These are phyloP conservation scores for Trametes sp. DNA, from an alignment of 1,284 basidiomycete species.

Conservation along the genomic window DNA sequence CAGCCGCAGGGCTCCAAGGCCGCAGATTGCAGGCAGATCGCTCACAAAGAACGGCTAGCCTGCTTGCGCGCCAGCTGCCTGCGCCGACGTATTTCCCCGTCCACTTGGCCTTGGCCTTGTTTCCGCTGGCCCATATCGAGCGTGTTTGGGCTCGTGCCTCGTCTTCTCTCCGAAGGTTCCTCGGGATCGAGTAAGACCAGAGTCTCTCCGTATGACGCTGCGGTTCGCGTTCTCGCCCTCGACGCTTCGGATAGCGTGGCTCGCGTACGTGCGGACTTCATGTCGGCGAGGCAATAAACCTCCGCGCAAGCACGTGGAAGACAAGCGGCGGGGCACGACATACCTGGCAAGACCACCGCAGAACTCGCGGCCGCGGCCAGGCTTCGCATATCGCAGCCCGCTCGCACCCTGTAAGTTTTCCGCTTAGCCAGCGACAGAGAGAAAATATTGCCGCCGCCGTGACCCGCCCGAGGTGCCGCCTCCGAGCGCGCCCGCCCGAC, in stretches of 20 bases:
- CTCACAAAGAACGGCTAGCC: neutral
- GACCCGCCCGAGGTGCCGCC: neutral
- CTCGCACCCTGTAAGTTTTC: constrained; percentile 30
- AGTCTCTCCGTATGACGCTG: constrained; percentile 10
- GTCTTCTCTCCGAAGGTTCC: constrained; percentile 31
- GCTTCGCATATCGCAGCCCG: constrained; percentile 4
- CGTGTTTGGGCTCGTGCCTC: constrained; percentile 13
- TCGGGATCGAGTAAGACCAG: constrained; percentile 26
- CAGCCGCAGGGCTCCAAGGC: neutral
- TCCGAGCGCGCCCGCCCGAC: constrained; percentile 5
- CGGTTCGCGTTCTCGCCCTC: constrained; percentile 7
- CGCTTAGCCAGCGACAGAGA: constrained; percentile 18
- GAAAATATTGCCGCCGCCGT: constrained; percentile 6
- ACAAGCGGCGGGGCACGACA: constrained; percentile 17
- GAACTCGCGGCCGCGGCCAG: constrained; percentile 13
- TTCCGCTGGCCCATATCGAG: constrained; percentile 3
- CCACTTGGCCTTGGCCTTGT: constrained; percentile 1
- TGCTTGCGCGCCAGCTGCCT: neutral
- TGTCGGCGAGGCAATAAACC: constrained; percentile 7
- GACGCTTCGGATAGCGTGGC: constrained; percentile 9
- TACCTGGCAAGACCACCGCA: neutral
- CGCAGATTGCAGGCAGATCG: neutral
- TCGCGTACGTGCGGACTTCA: neutral
- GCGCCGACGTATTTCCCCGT: constrained; percentile 11
- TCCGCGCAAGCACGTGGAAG: constrained; percentile 16